Percentiles rank a stretch among this genome's conserved stretches.
Conservation (phyloP, 192 early-diverging fungal species). For the Coemansia sp. region DNA sequence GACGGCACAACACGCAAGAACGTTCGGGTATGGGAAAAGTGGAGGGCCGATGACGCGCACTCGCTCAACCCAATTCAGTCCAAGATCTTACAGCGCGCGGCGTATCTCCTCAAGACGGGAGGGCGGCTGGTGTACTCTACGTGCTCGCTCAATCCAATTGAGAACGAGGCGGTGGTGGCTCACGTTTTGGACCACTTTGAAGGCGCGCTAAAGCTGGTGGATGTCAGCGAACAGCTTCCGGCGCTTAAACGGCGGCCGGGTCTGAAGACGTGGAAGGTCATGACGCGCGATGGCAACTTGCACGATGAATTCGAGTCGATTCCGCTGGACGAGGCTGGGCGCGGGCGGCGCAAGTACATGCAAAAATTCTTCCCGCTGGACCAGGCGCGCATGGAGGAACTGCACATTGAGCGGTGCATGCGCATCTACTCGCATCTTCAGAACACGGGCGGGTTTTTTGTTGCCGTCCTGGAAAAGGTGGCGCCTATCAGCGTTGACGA, state of each 20-base stretch:
- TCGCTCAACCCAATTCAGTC: conserved; percentile 81
- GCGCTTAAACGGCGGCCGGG: conserved; percentile 78
- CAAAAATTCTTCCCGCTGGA: conserved; percentile 57
- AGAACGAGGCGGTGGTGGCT: conserved; percentile 95
- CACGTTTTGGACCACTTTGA: conserved; percentile 62
- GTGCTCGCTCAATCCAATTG: conserved; percentile 96
- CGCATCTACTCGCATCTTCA: conserved; percentile 91
- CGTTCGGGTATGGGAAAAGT: conserved; percentile 83
- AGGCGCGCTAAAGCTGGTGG: conserved; percentile 77
- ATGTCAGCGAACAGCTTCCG: conserved; percentile 79
- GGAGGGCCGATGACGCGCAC: conserved; percentile 71
- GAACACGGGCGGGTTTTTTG: conserved; percentile 98
- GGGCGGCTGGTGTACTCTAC: conserved; percentile 97
- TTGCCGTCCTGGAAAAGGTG: conserved; percentile 91
- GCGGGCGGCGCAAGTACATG: conserved; percentile 48
- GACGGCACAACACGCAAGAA: conserved; percentile 98
- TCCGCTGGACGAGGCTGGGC: conserved; percentile 23
- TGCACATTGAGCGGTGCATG: conserved; percentile 71
- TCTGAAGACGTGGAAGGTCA: conserved; percentile 82
- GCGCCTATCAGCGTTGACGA: conserved; percentile 58
- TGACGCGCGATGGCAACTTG: conserved; percentile 63
- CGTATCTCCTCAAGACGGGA: conserved; percentile 81
- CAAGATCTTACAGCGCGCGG: conserved; percentile 82
- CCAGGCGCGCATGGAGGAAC: conserved; percentile 54
- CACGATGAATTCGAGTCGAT: conserved; percentile 52